Base-by-base conservation (phyloP, 2,329 filamentous ascomycete genomes). In the Colletotrichum nymphaeae region DNA sequence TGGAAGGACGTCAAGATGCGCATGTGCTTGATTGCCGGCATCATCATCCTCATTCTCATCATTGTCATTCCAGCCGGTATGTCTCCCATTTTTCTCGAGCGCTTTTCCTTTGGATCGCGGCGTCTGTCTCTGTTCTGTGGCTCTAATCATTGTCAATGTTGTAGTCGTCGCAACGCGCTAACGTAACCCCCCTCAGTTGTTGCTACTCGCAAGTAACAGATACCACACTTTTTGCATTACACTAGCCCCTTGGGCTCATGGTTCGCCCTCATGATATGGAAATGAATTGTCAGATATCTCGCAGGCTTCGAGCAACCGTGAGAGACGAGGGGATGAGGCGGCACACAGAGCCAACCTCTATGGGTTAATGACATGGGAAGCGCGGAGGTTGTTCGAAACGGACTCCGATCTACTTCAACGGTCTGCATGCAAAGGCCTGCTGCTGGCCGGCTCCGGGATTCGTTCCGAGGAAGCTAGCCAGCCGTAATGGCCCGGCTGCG, bases 1-100 rank as follows among this genome's bases (percentile, higher is more conserved):
- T 98, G 95, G 96, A 98, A 98, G 90, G 96, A 98, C 82, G 97
- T 98, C 95, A 98, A 98, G 92, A 99, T 99, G 97, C 93, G 97
- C 84, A 97, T 98, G 89, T 98, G 96, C 86, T 88, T 99, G 79
- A 93, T 97, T 81, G 89, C 92, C 73, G 97, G 95, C 80, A 93
- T 99, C 84, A 93, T 98, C 83, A 90, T 98, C 78, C 89, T 99
- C 79, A 90, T 99, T 78, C 87, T 97, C 78, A 91, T 99, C 84
- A 98, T 99, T 83, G 97, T 99, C 81, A 92, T 98, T 78, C 97
- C 97, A 77, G 89, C 93, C 78, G 95, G 96, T 98, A 91, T 81
- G 92, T 85, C 49, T 35, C 76, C 75, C 69, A 19, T 16, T 5
- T n/a, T 11, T 37, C 57, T 22, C 26, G 35, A 65, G 46, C 60